These are phyloP conservation scores for Drechslera avenae DNA, from an alignment of 2,329 filamentous ascomycete species.

Conservation along the genomic window DNA sequence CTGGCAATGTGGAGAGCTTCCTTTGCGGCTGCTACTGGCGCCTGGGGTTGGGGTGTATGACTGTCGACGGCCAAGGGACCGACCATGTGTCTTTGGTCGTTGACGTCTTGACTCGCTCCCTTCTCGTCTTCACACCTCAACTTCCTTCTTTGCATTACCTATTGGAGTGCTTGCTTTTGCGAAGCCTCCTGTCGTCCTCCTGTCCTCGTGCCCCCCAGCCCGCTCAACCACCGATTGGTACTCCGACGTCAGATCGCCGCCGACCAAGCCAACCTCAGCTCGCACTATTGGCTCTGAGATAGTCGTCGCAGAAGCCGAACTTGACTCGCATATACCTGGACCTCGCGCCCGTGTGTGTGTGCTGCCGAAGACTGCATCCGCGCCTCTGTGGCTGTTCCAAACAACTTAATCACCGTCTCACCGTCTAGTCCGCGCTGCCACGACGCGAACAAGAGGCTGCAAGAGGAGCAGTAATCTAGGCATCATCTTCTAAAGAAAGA, in stretches of 20 bases:
- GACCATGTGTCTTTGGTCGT: constrained; percentile 2
- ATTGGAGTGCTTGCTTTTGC: constrained; percentile 4
- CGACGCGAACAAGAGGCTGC: constrained; percentile 6
- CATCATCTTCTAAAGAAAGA: background rate
- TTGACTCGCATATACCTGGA: background rate
- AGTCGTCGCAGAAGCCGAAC: background rate
- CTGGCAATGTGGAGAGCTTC: constrained; percentile 18
- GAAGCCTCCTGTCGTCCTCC: constrained; percentile 4
- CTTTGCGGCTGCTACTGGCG: constrained; percentile 12
- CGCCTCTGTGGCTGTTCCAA: constrained; percentile 35
- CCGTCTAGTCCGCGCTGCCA: constrained; percentile 8
- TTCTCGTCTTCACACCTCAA: background rate
- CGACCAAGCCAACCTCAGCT: constrained; percentile 7
- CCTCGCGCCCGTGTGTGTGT: background rate
- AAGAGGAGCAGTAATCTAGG: background rate
- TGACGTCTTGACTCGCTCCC: constrained; percentile 6
- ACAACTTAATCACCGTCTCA: constrained; percentile 38
- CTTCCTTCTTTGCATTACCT: constrained; percentile 1
- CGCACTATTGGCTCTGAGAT: background rate
- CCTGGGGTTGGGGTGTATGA: constrained; percentile 14
- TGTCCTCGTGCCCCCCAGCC: constrained; percentile 9
- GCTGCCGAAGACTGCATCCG: constrained; percentile 19
- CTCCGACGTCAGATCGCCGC: constrained; percentile 19
- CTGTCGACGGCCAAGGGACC: constrained; percentile 13
- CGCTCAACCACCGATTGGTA: constrained; percentile 11